phyloP scores from a whole-genome alignment of 139 green algal genomes.

The Chlorokybus atmophyticus region DNA sequence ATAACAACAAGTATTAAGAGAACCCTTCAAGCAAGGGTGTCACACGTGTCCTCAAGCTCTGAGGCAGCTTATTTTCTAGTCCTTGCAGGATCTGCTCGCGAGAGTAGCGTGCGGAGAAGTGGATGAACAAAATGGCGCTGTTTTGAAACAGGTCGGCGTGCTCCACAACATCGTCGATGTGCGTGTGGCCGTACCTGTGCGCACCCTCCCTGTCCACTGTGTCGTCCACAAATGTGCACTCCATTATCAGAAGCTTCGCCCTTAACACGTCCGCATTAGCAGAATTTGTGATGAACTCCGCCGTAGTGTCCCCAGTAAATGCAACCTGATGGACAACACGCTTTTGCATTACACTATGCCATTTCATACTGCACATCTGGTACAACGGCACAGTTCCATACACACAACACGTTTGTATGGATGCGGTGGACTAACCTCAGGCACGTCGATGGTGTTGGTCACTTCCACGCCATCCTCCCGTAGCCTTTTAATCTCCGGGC shows the following conservation, averaged over 20 bases:
- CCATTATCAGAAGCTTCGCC: conserved; percentile 54
- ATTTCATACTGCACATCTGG: too few relatives aligned
- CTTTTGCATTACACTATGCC: too few relatives aligned
- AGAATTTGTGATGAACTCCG: conserved; percentile 39
- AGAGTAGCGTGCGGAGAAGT: conserved; percentile 59
- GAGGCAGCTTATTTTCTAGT: too few relatives aligned
- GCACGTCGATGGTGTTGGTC: conserved; percentile 27
- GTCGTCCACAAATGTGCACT: conserved; percentile 54
- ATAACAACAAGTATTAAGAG: too few relatives aligned
- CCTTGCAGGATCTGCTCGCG: too few relatives aligned
- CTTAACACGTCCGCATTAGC: conserved; percentile 35
- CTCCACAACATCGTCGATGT: conserved; percentile 13
- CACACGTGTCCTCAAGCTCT: too few relatives aligned
- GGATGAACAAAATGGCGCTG: conserved; percentile 65
- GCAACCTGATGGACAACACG: too few relatives aligned
- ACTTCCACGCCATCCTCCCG: conserved; percentile 22
- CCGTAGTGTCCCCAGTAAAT: conserved; percentile 74
- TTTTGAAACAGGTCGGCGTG: conserved; percentile 40
- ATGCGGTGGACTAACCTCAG: too few relatives aligned
- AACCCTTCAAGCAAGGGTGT: too few relatives aligned
- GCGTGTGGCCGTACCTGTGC: conserved; percentile 25
- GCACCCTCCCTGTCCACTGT: conserved; percentile 29
- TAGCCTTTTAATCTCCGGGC: conserved; percentile 24
- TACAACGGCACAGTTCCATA: too few relatives aligned
- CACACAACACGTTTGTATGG: too few relatives aligned